Evolutionary conservation across 2,329 filamentous ascomycete genomes (phyloP), one percentile per base, ranked within the genome.

Genomic region (Cladophialophora bantiana): DNA sequence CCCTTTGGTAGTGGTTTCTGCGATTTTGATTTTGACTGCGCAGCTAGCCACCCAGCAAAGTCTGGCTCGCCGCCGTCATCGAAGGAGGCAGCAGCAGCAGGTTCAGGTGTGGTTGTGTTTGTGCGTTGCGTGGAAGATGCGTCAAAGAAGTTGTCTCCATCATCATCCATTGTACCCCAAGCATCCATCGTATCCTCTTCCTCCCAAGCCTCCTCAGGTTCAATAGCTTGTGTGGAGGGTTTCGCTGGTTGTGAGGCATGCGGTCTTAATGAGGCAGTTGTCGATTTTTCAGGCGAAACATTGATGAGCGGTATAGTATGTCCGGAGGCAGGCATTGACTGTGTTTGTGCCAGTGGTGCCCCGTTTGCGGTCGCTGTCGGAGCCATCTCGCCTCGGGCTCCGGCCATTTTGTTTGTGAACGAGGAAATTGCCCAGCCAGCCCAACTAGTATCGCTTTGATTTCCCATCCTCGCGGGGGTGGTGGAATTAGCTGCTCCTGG

Each of bases 391-490:
- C 95, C 95, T 7, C 90, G 90, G 0, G 93, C 93, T 0, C 91
- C 81, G 1, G 92, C 89, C 12, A 98, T 78, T 74, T 97, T 97
- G 79, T 98, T 98, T 1, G 95, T 98, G 76, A 99, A 99, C 1
- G 93, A 97, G 0, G 95, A 98, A 62, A 99, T 97, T 1, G 95
- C 95, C 95, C 95, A 99, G 12, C 95, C 95, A 1, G 95, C 88
- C 95, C 95, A 98, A 2, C 89, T 88, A 26, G 85, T 83, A 45
- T 85, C 86, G 67, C 93, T 90, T 1, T 93, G 89, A 1, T 91
- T 95, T 69, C 90, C 89, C 84, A 96, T 95, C 38, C 92, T 87
- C 20, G 79, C 75, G 48, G 80, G 77, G 13, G 76, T 77, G 35
- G 79, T 77, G 31, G 71, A 68, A 68, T 68, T 70, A 67, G 79